Evolutionary conservation across 805 yeast species (phyloP).

Genomic region (Metschnikowia noctiluminum): DNA sequence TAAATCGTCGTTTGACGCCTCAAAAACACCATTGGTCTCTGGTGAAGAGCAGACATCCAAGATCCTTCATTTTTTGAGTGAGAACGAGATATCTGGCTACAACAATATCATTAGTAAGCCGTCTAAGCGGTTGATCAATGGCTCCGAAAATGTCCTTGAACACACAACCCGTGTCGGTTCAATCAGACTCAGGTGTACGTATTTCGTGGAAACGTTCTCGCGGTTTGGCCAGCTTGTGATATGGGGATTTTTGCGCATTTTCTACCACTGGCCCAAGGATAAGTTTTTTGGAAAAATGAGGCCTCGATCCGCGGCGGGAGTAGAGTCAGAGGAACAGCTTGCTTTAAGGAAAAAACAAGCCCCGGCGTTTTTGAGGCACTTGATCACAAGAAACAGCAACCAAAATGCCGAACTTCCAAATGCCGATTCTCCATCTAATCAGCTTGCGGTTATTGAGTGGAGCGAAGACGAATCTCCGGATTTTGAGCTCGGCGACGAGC

Average conservation of each 20-base stretch:
- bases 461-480: constrained; percentile 14
- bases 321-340: constrained; percentile 6
- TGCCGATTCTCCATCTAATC: background rate
- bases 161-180: constrained; percentile 14
- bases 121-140: constrained; percentile 22
- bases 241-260: constrained; percentile 9
- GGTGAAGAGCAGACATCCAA: constrained; percentile 1
- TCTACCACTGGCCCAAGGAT: constrained; percentile 1
- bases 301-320: background rate
- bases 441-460: background rate
- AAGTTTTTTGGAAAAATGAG: background rate
- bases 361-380: constrained; percentile 27
- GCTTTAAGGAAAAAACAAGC: constrained; percentile 11
- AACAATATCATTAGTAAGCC: constrained; percentile 31
- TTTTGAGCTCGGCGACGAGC: constrained; percentile 3
- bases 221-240: constrained; percentile 22
- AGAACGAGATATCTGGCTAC: constrained; percentile 23
- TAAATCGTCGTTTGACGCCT: background rate
- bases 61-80: constrained; percentile 10
- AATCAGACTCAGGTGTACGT: constrained; percentile 20
- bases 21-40: background rate
- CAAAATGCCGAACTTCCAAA: background rate
- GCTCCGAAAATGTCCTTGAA: constrained; percentile 8
- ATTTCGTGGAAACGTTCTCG: constrained; percentile 19
- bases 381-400: constrained; percentile 2